A percentile compares a stretch with the other conserved stretches of the same genome.
Evolutionary conservation across 768 basidiomycete genomes (phyloP).

Genomic region (Tricholoma saponaceum): DNA sequence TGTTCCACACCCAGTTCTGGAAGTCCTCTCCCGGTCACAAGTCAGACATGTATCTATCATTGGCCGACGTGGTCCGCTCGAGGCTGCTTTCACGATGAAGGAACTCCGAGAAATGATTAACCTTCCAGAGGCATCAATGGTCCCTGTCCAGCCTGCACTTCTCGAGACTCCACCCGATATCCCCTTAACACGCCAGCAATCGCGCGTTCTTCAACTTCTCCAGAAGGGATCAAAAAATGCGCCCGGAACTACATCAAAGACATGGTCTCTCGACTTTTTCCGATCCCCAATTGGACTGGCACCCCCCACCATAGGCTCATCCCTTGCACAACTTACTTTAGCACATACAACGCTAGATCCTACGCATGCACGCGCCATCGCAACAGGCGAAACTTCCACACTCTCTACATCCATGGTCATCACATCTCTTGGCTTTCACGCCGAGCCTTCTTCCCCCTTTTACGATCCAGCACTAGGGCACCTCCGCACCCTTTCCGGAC

Average conservation of each 20-base stretch:
- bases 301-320: constrained; percentile 18
- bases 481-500: constrained; percentile 47
- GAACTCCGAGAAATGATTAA: constrained; percentile 84
- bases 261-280: constrained; percentile 84
- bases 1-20: constrained; percentile 71
- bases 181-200: constrained; percentile 57
- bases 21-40: constrained; percentile 53
- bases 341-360: constrained; percentile 60
- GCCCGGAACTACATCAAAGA: constrained; percentile 49
- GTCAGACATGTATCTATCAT: constrained; percentile 81
- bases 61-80: constrained; percentile 80
- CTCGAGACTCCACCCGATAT: constrained; percentile 31
- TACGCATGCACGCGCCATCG: constrained; percentile 40
- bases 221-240: constrained; percentile 54
- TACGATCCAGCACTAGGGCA: constrained; percentile 55
- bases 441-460: constrained; percentile 56
- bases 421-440: constrained; percentile 84
- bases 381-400: constrained; percentile 50
- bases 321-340: constrained; percentile 43
- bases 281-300: constrained; percentile 57
- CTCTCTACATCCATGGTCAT: constrained; percentile 74
- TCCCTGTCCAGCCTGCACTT: constrained; percentile 48
- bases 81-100: constrained; percentile 90
- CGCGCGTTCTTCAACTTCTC: constrained; percentile 62
- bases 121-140: constrained; percentile 62